A percentile compares a stretch with the other conserved stretches of the same genome.
Conservation (phyloP, 345 rosid genomes). For the Brassica rapa region DNA sequence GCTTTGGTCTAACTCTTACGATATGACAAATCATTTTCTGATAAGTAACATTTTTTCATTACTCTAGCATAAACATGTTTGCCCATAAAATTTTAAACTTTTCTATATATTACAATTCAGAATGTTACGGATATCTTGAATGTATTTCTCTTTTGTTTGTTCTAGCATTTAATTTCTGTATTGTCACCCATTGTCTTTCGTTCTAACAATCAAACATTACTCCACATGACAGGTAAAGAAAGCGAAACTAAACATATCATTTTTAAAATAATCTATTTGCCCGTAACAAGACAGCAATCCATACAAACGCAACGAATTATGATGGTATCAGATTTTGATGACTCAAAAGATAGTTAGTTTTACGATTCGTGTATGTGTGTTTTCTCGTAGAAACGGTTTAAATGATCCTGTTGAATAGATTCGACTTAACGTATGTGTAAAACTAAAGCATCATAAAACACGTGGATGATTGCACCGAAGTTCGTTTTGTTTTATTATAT, state of each 20-base stretch:
- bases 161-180: too few relatives aligned
- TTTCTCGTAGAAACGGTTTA: background rate
- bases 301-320: background rate
- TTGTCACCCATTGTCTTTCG: too few relatives aligned
- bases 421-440: constrained; percentile 16
- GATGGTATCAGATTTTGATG: background rate
- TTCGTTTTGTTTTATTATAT: background rate
- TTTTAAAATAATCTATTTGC: background rate
- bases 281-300: background rate
- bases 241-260: background rate
- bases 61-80: too few relatives aligned
- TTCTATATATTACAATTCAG: too few relatives aligned
- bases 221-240: background rate
- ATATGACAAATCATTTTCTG: too few relatives aligned
- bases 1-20: too few relatives aligned
- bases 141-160: too few relatives aligned
- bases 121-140: too few relatives aligned
- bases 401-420: constrained; percentile 2
- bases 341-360: background rate
- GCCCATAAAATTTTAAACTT: too few relatives aligned
- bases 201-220: background rate
- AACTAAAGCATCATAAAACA: constrained; percentile 21
- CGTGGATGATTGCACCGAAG: constrained; percentile 9
- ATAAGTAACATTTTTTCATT: too few relatives aligned
- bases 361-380: background rate